Conservation (phyloP, 129 eudicot genomes). For the Gnaphalium uliginosum region DNA sequence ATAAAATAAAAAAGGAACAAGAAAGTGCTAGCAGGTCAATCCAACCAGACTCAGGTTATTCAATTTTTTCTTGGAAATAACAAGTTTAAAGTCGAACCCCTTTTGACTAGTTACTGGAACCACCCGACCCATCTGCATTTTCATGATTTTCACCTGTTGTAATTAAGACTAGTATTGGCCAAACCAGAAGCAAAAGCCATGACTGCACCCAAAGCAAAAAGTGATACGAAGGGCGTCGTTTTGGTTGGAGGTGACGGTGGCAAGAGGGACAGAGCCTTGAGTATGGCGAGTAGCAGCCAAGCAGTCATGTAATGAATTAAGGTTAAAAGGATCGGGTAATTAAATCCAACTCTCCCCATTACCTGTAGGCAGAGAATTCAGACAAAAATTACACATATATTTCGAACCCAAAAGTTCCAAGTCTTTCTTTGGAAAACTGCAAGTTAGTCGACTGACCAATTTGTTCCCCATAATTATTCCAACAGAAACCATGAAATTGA, state of each 20-base stretch:
- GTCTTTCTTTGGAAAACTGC: background rate
- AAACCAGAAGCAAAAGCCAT: constrained; percentile 90
- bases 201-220: constrained; percentile 68
- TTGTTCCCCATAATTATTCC: constrained; percentile 75
- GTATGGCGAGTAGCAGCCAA: constrained; percentile 68
- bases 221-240: constrained; percentile 51
- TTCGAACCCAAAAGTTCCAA: background rate
- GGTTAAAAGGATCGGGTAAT: constrained; percentile 68
- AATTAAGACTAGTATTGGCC: constrained; percentile 77
- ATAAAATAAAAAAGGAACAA: background rate
- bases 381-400: background rate
- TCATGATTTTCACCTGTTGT: constrained; percentile 57
- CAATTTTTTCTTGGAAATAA: background rate
- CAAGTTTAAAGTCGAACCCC: too few relatives aligned
- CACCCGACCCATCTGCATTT: background rate
- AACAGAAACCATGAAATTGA: constrained; percentile 78
- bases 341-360: constrained; percentile 81
- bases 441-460: constrained; percentile 40
- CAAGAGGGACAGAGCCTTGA: constrained; percentile 60
- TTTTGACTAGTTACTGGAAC: background rate
- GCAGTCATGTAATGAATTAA: constrained; percentile 64
- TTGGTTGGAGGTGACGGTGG: constrained; percentile 85
- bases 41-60: background rate
- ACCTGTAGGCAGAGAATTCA: constrained; percentile 41
- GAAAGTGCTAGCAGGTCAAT: background rate